Evolutionary conservation across 2,329 filamentous ascomycete genomes (phyloP).

Genomic region (Helotiales sp.): DNA sequence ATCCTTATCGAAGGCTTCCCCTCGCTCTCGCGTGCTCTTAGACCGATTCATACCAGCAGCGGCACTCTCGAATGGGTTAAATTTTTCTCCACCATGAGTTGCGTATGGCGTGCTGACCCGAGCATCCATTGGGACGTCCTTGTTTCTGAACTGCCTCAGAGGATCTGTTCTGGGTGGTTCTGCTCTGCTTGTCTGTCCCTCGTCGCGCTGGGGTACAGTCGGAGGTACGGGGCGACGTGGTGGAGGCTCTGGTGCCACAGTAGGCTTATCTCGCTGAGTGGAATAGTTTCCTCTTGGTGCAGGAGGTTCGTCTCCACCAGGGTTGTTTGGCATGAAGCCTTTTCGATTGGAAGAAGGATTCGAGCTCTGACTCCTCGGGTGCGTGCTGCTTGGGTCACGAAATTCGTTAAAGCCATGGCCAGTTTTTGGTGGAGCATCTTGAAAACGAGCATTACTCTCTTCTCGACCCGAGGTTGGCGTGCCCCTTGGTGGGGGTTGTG

Average conservation of each 20-base stretch:
- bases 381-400: constrained; percentile 16
- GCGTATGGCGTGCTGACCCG: constrained; percentile 60
- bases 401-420: constrained; percentile 26
- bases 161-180: constrained; percentile 45
- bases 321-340: constrained; percentile 35
- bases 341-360: constrained; percentile 22
- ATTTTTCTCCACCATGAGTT: constrained; percentile 57
- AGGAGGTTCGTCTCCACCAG: constrained; percentile 35
- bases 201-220: neutral
- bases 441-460: constrained; percentile 23
- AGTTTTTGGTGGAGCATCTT: constrained; percentile 20
- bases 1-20: constrained; percentile 1
- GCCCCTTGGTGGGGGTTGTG: constrained; percentile 26
- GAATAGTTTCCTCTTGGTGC: constrained; percentile 33
- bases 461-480: constrained; percentile 26
- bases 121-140: constrained; percentile 40
- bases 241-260: constrained; percentile 26
- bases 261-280: constrained; percentile 28
- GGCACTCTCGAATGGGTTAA: constrained; percentile 52
- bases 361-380: constrained; percentile 26
- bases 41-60: constrained; percentile 34
- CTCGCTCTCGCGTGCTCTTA: constrained; percentile 30
- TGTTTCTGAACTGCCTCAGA: constrained; percentile 47
- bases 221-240: constrained; percentile 19
- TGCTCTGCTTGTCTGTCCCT: constrained; percentile 8